phyloP scores from a whole-genome alignment of 495 filamentous ascomycete genomes.

The Ramalina intermedia region DNA sequence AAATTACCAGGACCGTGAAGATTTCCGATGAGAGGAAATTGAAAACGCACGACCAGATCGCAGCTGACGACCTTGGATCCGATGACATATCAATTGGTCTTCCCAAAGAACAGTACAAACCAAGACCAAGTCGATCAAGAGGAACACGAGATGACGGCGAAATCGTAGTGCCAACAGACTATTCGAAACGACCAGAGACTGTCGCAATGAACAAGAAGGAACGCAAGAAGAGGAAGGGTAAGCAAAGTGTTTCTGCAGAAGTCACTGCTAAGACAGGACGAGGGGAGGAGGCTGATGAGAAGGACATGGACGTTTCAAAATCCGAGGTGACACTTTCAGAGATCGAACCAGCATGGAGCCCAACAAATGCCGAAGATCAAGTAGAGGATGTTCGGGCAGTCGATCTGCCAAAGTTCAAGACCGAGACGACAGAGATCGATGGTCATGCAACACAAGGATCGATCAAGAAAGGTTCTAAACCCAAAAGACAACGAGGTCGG shows the following conservation, averaged over 20 bases:
- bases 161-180: constrained; percentile 11
- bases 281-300: constrained; percentile 4
- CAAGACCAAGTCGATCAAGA: constrained; percentile 16
- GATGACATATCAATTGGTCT: constrained; percentile 14
- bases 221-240: constrained; percentile 4
- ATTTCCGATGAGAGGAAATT: not conserved
- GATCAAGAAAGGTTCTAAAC: constrained; percentile 6
- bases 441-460: not conserved
- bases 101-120: constrained; percentile 16
- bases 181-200: constrained; percentile 18
- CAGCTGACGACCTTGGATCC: constrained; percentile 5
- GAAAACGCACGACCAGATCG: not conserved
- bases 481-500: constrained; percentile 16
- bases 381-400: not conserved
- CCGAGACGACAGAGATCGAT: constrained; percentile 3
- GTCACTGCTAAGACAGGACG: constrained; percentile 7
- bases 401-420: constrained; percentile 9
- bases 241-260: constrained; percentile 8
- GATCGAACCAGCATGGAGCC: not conserved
- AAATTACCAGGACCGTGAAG: not conserved
- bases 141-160: constrained; percentile 2
- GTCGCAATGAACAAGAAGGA: constrained; percentile 9
- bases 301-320: not conserved
- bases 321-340: not conserved
- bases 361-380: not conserved